These are phyloP conservation scores for Suillus subalutaceus DNA, from an alignment of 768 basidiomycete genomes.

Conservation along the genomic window DNA sequence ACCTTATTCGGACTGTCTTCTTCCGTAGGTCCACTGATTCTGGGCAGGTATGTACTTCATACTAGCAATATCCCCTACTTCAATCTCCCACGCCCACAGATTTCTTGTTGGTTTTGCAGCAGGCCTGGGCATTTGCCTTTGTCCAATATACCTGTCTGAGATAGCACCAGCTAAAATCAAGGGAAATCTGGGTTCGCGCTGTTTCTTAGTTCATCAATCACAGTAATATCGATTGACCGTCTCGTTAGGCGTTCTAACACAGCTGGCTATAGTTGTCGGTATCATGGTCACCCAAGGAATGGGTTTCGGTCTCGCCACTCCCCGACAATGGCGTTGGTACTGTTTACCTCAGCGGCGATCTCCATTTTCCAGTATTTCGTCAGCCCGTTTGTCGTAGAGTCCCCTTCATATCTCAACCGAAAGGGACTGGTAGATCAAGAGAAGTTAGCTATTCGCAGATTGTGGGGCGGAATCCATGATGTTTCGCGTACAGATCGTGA, in stretches of 20 bases:
- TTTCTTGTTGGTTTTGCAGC: constrained; percentile 70
- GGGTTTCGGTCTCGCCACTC: constrained; percentile 72
- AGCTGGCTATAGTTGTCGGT: constrained; percentile 81
- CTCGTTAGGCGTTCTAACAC: constrained; percentile 71
- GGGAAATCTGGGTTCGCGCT: constrained; percentile 65
- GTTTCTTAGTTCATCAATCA: background rate
- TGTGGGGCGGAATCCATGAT: constrained; percentile 54
- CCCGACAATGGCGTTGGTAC: constrained; percentile 71
- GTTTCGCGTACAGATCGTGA: constrained; percentile 28
- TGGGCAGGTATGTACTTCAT: constrained; percentile 62
- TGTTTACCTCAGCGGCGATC: constrained; percentile 61
- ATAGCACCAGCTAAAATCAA: constrained; percentile 78
- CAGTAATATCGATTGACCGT: background rate
- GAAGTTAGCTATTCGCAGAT: constrained; percentile 42
- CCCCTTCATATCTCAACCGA: constrained; percentile 65
- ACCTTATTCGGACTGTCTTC: constrained; percentile 66
- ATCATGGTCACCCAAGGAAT: constrained; percentile 85
- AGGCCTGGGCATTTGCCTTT: constrained; percentile 76
- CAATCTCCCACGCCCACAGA: constrained; percentile 35
- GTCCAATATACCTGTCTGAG: constrained; percentile 84
- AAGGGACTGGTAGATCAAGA: constrained; percentile 54
- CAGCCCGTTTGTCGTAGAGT: constrained; percentile 63
- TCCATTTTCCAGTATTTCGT: constrained; percentile 59
- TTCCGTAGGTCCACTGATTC: constrained; percentile 53
- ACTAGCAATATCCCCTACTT: constrained; percentile 2